phyloP scores from a whole-genome alignment of 768 basidiomycete genomes.

The Russula sp. region DNA sequence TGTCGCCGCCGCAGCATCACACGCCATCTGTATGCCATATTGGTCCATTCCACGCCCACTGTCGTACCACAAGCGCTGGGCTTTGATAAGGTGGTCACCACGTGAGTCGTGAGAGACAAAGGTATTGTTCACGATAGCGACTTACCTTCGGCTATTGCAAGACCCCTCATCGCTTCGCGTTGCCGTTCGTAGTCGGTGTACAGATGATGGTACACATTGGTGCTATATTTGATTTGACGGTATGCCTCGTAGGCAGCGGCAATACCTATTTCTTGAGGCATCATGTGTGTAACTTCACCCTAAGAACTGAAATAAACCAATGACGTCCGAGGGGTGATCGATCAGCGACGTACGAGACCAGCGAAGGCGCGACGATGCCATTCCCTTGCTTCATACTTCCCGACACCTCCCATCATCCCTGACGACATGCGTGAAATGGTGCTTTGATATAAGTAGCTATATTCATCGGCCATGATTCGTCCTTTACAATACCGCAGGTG shows the following conservation, averaged over 20 bases:
- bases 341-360: constrained; percentile 44
- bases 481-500: too few relatives aligned
- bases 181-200: constrained; percentile 58
- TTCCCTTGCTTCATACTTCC: constrained; percentile 56
- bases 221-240: constrained; percentile 61
- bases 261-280: constrained; percentile 63
- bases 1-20: constrained; percentile 27
- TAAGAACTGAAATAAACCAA: constrained; percentile 32
- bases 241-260: constrained; percentile 79
- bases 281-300: constrained; percentile 51
- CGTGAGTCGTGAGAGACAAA: constrained; percentile 14
- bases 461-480: constrained; percentile 3
- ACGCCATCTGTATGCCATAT: constrained; percentile 20
- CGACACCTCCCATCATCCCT: constrained; percentile 42
- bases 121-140: neutral
- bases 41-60: constrained; percentile 41
- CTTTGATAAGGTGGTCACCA: constrained; percentile 38
- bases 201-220: constrained; percentile 52
- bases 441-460: constrained; percentile 42
- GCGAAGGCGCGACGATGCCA: constrained; percentile 70
- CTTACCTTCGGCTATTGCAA: constrained; percentile 70
- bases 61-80: constrained; percentile 54
- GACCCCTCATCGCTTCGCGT: constrained; percentile 61
- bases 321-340: constrained; percentile 1
- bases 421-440: constrained; percentile 37